Evolutionary conservation across 1,139 yeast species (phyloP), one percentile per base, ranked within the genome.

Genomic region (Kodamaea fungicola): DNA sequence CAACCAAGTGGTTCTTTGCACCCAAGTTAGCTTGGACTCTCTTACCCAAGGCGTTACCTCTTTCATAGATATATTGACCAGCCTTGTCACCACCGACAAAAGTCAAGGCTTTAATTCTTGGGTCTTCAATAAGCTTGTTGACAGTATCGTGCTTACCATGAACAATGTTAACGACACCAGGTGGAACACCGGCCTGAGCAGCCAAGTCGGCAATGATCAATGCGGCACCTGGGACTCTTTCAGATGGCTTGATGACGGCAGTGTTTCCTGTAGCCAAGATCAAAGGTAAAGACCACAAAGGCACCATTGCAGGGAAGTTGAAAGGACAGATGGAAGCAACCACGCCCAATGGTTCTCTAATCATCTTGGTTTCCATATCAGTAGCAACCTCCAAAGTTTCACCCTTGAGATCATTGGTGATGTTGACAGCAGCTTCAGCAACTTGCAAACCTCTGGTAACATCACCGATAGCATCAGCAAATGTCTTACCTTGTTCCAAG

Each of bases 261-360:
- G 90, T 80, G 68, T 84, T 84, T 50, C 94, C 94, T 21, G 90
- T 83, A 42, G 80, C 90, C 45, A 84, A 72, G 31, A 80, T 71
- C 55, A 83, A 74, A 12, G 94, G 94, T 43, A 84, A 72, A 24
- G 89, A 78, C 94, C 94, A 84, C 50, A 84, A 68, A 27, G 94
- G 94, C 42, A 84, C 86, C 92, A 84, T 83, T 31, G 89, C 92
- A 22, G 92, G 92, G 74, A 83, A 82, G 64, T 82, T 82, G 62
- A 78, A 78, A n/a, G 88, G 88, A 51, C 83, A 77, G 48, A 81
- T 81, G 19, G 86, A 81, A 6, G 82, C 86, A 42, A 80, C 74
- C 13, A 81, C 84, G 12, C 87, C 87, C 42, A 72, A 59, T 23
- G 78, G 78, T 51, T 73, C 78, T 50, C 92, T 75, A 50, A 80